Evolutionary conservation across 768 basidiomycete species (phyloP).

Genomic region (Rhizopogon rudus): DNA sequence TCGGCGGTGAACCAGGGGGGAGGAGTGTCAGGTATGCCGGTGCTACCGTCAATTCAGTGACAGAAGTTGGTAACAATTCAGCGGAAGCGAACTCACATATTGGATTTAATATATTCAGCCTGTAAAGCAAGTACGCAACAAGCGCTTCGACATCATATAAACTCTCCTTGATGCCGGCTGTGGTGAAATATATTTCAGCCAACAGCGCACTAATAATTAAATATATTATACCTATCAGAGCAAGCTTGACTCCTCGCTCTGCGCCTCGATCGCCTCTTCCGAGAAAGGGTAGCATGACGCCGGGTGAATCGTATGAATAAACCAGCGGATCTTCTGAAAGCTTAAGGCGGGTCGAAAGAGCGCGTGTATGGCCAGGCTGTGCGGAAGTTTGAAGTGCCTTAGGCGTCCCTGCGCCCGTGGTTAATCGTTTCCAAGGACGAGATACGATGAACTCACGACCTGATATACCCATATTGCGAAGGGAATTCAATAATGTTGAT

Average conservation of each 20-base stretch:
- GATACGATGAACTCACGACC: conserved; percentile 60
- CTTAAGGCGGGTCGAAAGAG: conserved; percentile 85
- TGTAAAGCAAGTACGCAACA: conserved; percentile 82
- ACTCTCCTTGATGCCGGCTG: conserved; percentile 93
- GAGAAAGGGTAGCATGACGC: conserved; percentile 94
- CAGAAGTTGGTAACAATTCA: conserved; percentile 8
- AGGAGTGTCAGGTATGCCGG: conserved; percentile 68
- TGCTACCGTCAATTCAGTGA: conserved; percentile 31
- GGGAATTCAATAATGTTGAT: conserved; percentile 87
- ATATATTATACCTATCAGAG: conserved; percentile 68
- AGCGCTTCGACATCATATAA: conserved; percentile 82
- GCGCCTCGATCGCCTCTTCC: conserved; percentile 82
- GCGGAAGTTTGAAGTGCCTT: conserved; percentile 90
- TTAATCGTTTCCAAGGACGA: not conserved
- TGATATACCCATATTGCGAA: conserved; percentile 80
- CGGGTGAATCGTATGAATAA: conserved; percentile 94
- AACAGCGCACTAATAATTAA: not conserved
- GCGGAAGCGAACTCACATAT: conserved; percentile 42
- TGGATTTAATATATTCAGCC: conserved; percentile 76
- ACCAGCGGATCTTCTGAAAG: conserved; percentile 75
- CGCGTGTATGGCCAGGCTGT: conserved; percentile 86
- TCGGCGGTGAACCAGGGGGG: conserved; percentile 49
- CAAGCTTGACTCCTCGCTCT: conserved; percentile 90
- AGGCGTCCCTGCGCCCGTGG: conserved; percentile 49
- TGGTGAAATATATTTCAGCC: conserved; percentile 8